Base-by-base conservation (phyloP, 208 protist species). In the Leishmania gerbilli region DNA sequence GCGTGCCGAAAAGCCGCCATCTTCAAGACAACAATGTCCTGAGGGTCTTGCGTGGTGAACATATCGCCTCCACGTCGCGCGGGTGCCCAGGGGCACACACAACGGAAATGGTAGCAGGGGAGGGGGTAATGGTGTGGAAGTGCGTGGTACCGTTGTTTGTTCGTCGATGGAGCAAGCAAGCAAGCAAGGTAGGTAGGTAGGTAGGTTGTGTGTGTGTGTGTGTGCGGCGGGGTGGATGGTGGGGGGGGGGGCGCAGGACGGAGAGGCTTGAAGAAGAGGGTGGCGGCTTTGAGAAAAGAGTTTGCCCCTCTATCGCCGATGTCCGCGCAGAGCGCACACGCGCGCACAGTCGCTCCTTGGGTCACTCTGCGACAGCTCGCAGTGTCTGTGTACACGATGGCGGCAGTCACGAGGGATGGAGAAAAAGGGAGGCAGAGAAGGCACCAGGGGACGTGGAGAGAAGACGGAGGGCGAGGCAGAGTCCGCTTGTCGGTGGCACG, bases 11-110 rank as follows among this genome's bases (percentile, higher is more conserved):
- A 79, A 24, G 74, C 82, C 1, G 55, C 74, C 5, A 74, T 49
- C 65, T 82, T 86, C 27, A 86, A 65, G 55, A 86, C 82, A 49
- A 86, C 40, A 13, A 76, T 71, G 4, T 81, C 74, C n/a, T 82
- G 60, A 11, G 49, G 58, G 60, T 71, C 77, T 24, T 79, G 55
- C 27, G 74, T 37, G 45, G 79, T 80, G 49, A 80, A 85, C 78
- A 85, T 85, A 40, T 67, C 37, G 42, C 31, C 40, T 67, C 24
- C 47, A 42, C n/a, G 58, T 53, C 37, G 27, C 37, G 34, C n/a
- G n/a, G 55, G n/a, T 24, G 42, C 24, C 0, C 19, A 53, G 15
- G 13, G 34, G 49, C 3, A 79, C 4, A 42, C 0, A 64, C 1
- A 77, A 42, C 15, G 56, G 1, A 71, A 74, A 62, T 6, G 55